A percentile compares a stretch with the other conserved stretches of the same genome.
Conservation (phyloP, 2,329 filamentous ascomycete species). For the Colletotrichum sidae region DNA sequence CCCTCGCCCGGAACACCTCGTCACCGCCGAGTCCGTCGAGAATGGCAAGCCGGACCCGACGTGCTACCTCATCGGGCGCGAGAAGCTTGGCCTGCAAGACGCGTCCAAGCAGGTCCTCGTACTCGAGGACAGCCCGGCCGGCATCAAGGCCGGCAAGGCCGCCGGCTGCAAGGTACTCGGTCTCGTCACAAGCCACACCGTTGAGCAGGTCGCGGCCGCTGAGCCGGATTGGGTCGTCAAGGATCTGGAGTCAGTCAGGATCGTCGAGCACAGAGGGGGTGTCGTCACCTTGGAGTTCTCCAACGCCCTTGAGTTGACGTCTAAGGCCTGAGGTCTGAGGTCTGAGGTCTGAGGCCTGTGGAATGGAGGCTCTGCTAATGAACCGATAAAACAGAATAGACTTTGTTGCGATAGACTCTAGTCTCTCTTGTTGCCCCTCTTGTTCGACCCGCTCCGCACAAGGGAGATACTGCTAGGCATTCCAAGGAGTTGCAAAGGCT, state of each 20-base stretch:
- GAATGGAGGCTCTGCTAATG: conserved; percentile 35
- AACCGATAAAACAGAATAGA: conserved; percentile 34
- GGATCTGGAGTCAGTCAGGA: conserved; percentile 79
- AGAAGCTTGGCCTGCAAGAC: conserved; percentile 66
- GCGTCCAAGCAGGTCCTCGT: conserved; percentile 72
- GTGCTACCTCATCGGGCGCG: conserved; percentile 77
- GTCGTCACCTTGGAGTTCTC: conserved; percentile 75
- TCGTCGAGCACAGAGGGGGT: conserved; percentile 69
- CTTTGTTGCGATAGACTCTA: conserved; percentile 11
- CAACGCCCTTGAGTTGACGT: conserved; percentile 60
- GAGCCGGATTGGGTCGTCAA: conserved; percentile 89
- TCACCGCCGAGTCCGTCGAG: conserved; percentile 81
- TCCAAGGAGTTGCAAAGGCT: not conserved
- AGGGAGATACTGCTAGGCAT: conserved; percentile 1
- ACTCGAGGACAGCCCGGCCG: conserved; percentile 89
- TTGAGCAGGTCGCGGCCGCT: conserved; percentile 77
- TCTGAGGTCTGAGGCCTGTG: conserved; percentile 23
- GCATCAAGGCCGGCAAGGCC: conserved; percentile 84
- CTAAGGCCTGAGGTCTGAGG: conserved; percentile 32
- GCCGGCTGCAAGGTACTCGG: conserved; percentile 88
- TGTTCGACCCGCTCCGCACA: conserved; percentile 1
- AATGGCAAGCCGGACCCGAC: conserved; percentile 82
- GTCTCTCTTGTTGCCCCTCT: conserved; percentile 4
- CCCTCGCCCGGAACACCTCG: conserved; percentile 72
- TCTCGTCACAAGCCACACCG: conserved; percentile 85